Evolutionary conservation across 345 rosid species (phyloP).

Genomic region (Eucalyptus cloeziana): DNA sequence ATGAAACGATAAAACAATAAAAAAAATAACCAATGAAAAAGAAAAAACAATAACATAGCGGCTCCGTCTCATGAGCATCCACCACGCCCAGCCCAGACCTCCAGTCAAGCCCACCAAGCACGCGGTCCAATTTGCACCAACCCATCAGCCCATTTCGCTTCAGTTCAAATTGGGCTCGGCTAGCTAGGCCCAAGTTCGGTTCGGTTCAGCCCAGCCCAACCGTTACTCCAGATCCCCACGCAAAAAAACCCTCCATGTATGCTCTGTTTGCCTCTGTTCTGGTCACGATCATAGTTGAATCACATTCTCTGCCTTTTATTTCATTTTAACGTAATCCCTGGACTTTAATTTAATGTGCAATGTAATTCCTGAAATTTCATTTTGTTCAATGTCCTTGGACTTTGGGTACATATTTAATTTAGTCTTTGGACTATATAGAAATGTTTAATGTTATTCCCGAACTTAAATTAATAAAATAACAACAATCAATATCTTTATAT

Average conservation of each 20-base stretch:
- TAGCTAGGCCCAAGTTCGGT: not conserved
- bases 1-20: not conserved
- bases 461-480: too few species aligned
- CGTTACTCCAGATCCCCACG: not conserved
- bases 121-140: not conserved
- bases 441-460: too few species aligned
- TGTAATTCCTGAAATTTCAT: too few species aligned
- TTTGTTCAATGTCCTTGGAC: not conserved
- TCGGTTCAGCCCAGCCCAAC: not conserved
- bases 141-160: not conserved
- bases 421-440: not conserved
- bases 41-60: accelerated
- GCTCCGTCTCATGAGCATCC: not conserved
- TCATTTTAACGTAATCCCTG: too few species aligned
- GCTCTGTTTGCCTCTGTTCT: not conserved
- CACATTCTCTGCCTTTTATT: not conserved
- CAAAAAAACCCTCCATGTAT: not conserved
- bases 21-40: not conserved
- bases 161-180: not conserved
- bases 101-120: not conserved
- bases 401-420: not conserved
- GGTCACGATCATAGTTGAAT: not conserved
- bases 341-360: too few species aligned
- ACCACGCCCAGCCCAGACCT: not conserved
- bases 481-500: too few species aligned